phyloP scores from a whole-genome alignment of 495 filamentous ascomycete species.

The Neurospora hispaniola region DNA sequence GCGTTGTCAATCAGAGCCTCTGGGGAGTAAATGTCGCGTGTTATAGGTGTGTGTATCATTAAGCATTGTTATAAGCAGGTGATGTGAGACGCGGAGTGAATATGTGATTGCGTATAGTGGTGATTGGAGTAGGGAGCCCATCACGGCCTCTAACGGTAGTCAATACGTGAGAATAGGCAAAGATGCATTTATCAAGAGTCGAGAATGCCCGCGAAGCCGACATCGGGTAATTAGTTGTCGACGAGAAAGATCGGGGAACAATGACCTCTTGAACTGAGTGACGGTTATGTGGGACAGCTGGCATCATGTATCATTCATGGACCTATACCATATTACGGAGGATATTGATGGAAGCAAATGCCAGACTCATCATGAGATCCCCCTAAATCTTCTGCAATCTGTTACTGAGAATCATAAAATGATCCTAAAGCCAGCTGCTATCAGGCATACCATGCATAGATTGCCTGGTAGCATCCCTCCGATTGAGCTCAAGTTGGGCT shows the following conservation, averaged over 20 bases:
- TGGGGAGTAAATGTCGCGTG: neutral
- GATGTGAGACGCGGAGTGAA: conserved; percentile 20
- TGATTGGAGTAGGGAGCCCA: neutral
- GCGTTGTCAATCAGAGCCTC: neutral
- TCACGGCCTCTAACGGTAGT: neutral
- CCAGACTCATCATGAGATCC: neutral
- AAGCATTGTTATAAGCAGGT: neutral
- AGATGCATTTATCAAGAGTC: neutral
- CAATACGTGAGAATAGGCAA: neutral
- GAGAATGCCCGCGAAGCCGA: neutral
- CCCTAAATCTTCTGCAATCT: neutral
- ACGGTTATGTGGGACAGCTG: neutral
- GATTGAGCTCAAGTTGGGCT: neutral
- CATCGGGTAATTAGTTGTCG: neutral
- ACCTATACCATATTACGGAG: neutral
- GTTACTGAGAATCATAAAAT: neutral
- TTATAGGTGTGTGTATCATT: neutral
- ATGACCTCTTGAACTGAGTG: neutral
- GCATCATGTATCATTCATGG: neutral
- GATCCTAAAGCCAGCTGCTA: neutral
- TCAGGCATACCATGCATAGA: neutral
- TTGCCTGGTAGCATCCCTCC: neutral
- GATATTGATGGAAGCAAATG: neutral
- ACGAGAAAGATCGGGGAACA: neutral
- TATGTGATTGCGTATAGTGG: conserved; percentile 13